phyloP scores from a whole-genome alignment of 1,284 basidiomycete species.

The Cutaneotrichosporon sp. region DNA sequence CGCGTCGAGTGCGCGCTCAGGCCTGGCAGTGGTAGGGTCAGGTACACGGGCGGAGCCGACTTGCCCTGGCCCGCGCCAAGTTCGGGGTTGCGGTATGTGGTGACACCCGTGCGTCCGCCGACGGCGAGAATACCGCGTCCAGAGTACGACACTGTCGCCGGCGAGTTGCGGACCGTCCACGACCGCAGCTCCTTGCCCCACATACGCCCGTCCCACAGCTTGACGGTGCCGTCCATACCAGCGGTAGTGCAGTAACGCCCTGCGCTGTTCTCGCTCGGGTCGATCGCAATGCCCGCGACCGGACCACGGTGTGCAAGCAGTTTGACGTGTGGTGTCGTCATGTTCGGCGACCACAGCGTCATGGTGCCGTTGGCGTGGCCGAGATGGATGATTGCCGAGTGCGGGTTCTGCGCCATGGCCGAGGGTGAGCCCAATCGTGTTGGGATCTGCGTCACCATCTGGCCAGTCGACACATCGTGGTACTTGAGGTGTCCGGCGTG shows the following conservation, averaged over 20 bases:
- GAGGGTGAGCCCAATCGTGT: slow-evolving; percentile 81
- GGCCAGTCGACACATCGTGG: slow-evolving; percentile 92
- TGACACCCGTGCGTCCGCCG: slow-evolving; percentile 71
- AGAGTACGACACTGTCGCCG: slow-evolving; percentile 46
- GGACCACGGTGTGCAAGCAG: slow-evolving; percentile 88
- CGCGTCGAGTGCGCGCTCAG: slow-evolving; percentile 58
- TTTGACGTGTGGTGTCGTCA: slow-evolving; percentile 83
- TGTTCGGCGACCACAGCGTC: slow-evolving; percentile 93
- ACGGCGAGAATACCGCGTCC: slow-evolving; percentile 78
- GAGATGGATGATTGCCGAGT: slow-evolving; percentile 87
- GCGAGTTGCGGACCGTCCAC: slow-evolving; percentile 65
- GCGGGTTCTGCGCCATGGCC: slow-evolving; percentile 84
- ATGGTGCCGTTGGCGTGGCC: slow-evolving; percentile 81
- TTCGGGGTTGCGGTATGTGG: slow-evolving; percentile 54
- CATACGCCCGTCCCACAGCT: slow-evolving; percentile 92
- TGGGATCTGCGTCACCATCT: slow-evolving; percentile 80
- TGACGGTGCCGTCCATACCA: slow-evolving; percentile 82
- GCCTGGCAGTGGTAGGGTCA: slow-evolving; percentile 61
- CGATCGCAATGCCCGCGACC: slow-evolving; percentile 72
- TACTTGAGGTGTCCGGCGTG: slow-evolving; percentile 89
- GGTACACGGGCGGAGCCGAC: slow-evolving; percentile 55
- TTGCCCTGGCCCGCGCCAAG: background rate
- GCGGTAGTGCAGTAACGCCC: slow-evolving; percentile 88
- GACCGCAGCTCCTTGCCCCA: slow-evolving; percentile 81
- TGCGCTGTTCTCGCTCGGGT: slow-evolving; percentile 62